Conservation (phyloP, 106 monocot genomes). For the Vanilla planifolia region DNA sequence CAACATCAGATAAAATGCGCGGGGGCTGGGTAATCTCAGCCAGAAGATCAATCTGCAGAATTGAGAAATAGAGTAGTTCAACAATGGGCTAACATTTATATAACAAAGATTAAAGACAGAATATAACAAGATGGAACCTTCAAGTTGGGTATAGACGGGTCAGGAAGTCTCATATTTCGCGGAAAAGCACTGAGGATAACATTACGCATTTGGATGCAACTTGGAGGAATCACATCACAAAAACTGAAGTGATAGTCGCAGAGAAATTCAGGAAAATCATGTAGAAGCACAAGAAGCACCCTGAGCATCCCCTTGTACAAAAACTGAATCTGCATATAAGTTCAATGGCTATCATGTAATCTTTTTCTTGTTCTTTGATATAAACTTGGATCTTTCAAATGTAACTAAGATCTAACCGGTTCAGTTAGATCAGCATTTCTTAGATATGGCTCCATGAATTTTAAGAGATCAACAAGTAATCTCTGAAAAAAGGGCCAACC, state of each 20-base stretch:
- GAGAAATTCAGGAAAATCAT: conserved; percentile 96
- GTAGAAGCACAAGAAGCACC: conserved; percentile 82
- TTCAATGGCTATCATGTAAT: background rate
- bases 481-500: conserved; percentile 94
- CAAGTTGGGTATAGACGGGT: conserved; percentile 89
- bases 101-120: background rate
- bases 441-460: conserved; percentile 91
- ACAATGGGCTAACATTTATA: background rate
- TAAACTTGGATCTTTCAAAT: background rate
- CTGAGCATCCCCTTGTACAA: conserved; percentile 89
- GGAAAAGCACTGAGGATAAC: conserved; percentile 98
- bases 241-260: conserved; percentile 98
- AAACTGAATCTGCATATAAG: conserved; percentile 49
- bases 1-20: conserved; percentile 87
- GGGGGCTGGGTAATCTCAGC: conserved; percentile 77
- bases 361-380: background rate
- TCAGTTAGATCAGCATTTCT: conserved; percentile 81
- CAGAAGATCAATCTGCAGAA: conserved; percentile 82
- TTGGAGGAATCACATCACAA: conserved; percentile 95
- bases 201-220: conserved; percentile 96
- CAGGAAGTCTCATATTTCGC: conserved; percentile 90
- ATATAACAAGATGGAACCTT: conserved; percentile 35
- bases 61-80: background rate
- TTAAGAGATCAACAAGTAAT: conserved; percentile 83
- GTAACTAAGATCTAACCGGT: conserved; percentile 39